These are phyloP conservation scores for Termitomyces sp. DNA, from an alignment of 768 basidiomycete genomes.

Conservation along the genomic window DNA sequence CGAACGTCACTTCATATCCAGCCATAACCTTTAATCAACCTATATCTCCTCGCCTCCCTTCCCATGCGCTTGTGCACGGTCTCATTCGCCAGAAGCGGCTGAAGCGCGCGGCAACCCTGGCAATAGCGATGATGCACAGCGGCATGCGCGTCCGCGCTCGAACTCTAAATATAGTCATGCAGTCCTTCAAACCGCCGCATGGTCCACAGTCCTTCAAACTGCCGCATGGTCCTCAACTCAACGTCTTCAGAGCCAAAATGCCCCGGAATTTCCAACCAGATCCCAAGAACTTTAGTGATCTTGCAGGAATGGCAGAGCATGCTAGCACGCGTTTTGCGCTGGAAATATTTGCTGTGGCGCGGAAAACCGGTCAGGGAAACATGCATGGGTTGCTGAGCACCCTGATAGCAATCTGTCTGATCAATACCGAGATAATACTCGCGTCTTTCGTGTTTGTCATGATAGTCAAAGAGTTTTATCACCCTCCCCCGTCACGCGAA, in stretches of 20 bases:
- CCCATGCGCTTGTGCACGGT: slow-evolving; percentile 60
- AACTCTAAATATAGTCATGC: slow-evolving; percentile 45
- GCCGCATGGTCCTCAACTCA: slow-evolving; percentile 9
- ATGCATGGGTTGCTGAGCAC: slow-evolving; percentile 55
- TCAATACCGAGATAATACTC: slow-evolving; percentile 78
- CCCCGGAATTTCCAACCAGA: slow-evolving; percentile 12
- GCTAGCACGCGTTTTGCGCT: slow-evolving; percentile 44
- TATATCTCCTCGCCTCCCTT: slow-evolving; percentile 53
- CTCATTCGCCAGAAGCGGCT: slow-evolving; percentile 47
- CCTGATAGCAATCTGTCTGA: slow-evolving; percentile 55
- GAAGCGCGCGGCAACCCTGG: slow-evolving; percentile 41
- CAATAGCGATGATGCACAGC: slow-evolving; percentile 45
- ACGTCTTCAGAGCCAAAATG: slow-evolving; percentile 2
- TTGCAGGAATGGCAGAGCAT: slow-evolving; percentile 28
- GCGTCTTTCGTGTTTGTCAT: slow-evolving; percentile 65
- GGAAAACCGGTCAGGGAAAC: slow-evolving; percentile 47
- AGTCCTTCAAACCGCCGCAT: slow-evolving; percentile 15
- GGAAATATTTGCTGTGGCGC: slow-evolving; percentile 44
- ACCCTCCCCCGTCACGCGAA: slow-evolving; percentile 16
- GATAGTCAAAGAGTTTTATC: slow-evolving; percentile 59
- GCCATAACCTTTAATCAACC: slow-evolving; percentile 41
- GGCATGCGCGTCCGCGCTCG: slow-evolving; percentile 43
- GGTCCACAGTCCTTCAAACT: slow-evolving; percentile 17
- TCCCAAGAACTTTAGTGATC: slow-evolving; percentile 22
- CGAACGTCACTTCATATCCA: slow-evolving; percentile 23